These are phyloP conservation scores for Trypanosoma brucei DNA, from an alignment of 208 protist genomes.

Conservation along the genomic window DNA sequence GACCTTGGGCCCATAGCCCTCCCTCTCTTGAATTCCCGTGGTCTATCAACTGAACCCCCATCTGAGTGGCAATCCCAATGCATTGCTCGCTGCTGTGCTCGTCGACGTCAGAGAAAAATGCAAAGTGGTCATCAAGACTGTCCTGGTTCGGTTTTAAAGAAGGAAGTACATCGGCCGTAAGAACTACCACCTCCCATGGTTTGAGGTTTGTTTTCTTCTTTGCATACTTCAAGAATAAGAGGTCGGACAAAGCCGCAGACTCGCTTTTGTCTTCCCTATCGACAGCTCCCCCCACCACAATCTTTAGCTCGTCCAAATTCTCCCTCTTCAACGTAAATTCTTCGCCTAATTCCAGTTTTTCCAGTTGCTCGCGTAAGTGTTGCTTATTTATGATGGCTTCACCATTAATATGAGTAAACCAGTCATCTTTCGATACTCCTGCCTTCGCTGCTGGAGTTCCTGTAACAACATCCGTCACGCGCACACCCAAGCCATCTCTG, in stretches of 20 bases:
- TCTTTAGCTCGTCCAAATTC: constrained; percentile 80
- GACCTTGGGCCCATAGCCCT: constrained; percentile 56
- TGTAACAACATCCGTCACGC: constrained; percentile 79
- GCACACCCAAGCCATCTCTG: constrained; percentile 83
- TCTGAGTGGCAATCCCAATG: constrained; percentile 35
- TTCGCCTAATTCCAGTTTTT: constrained; percentile 64
- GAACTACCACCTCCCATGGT: constrained; percentile 60
- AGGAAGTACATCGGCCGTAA: constrained; percentile 19
- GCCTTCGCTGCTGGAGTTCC: constrained; percentile 77
- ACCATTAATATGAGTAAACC: constrained; percentile 84
- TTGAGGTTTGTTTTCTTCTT: constrained; percentile 19
- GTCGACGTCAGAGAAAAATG: constrained; percentile 44
- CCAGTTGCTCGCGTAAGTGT: constrained; percentile 62
- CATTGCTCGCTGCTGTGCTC: constrained; percentile 14
- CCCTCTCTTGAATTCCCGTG: constrained; percentile 42
- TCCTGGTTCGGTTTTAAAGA: constrained; percentile 21
- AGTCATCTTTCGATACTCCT: constrained; percentile 80
- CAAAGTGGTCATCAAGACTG: constrained; percentile 62
- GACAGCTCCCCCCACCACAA: constrained; percentile 78
- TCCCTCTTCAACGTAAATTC: constrained; percentile 80
- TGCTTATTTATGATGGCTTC: constrained; percentile 71
- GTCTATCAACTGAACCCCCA: constrained; percentile 79
- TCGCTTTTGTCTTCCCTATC: constrained; percentile 51
- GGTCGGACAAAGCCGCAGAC: constrained; percentile 52
- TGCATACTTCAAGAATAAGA: constrained; percentile 80